phyloP scores from a whole-genome alignment of 345 rosid genomes.

The Bruguiera parviflora region DNA sequence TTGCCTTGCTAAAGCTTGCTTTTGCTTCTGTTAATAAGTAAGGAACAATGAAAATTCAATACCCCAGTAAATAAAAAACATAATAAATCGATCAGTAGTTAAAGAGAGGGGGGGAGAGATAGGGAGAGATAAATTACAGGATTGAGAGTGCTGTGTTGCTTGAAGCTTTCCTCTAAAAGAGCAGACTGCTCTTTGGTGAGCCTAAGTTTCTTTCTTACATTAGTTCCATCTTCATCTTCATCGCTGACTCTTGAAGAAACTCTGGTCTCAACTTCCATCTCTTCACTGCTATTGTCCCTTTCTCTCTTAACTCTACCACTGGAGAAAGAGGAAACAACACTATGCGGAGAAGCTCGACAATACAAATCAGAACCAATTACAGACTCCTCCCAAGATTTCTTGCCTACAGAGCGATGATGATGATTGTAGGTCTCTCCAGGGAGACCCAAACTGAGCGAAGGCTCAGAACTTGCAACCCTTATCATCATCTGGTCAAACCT shows the following conservation, averaged over 20 bases:
- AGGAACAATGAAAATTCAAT: background rate
- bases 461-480: slow-evolving; percentile 11
- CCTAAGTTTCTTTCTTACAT: slow-evolving; percentile 61
- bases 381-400: slow-evolving; percentile 17
- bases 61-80: background rate
- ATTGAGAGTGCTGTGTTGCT: slow-evolving; percentile 49
- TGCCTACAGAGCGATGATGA: background rate
- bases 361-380: slow-evolving; percentile 22
- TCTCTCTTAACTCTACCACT: slow-evolving; percentile 31
- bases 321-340: slow-evolving; percentile 30
- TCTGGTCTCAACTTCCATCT: slow-evolving; percentile 18
- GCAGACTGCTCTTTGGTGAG: slow-evolving; percentile 49
- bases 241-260: slow-evolving; percentile 25
- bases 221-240: slow-evolving; percentile 43
- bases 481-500: slow-evolving; percentile 10
- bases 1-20: slow-evolving; percentile 70
- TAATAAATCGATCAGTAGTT: background rate
- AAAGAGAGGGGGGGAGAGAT: background rate
- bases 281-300: slow-evolving; percentile 52
- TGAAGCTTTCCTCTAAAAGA: slow-evolving; percentile 50
- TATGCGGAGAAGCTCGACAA: slow-evolving; percentile 54
- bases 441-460: slow-evolving; percentile 24
- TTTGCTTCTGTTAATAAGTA: slow-evolving; percentile 46
- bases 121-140: slow-evolving; percentile 37
- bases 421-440: background rate